Evolutionary conservation across 129 eudicot species (phyloP), one percentile per base, ranked within the genome.

Genomic region (Apium graveolens): DNA sequence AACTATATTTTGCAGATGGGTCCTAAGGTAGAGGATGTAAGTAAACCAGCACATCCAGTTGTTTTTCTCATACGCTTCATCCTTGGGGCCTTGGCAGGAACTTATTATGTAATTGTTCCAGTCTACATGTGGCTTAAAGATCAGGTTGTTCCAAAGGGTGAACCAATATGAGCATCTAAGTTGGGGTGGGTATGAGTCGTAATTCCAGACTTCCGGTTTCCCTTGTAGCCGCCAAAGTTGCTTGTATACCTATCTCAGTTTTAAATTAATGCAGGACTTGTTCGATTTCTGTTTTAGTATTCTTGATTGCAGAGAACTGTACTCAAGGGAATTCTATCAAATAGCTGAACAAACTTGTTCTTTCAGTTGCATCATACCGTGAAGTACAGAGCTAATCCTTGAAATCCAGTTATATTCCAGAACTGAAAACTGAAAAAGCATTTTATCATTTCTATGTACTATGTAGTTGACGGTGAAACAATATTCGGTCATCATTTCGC

Each of bases 81-180:
- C 83, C 88, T 96, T 31, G 99, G 99, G 20, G 90, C 90, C 32
- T 44, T 84, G 80, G 99, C 97, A 53, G 96, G 89, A 70, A 76
- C 90, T 27, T 96, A 90, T 82, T 92, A 81, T 49, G 89, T 96
- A 18, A 78, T 92, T 51, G 95, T 96, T 72, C 99, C 99, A 34
- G 82, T 92, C 53, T 96, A 96, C 87, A 92, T 96, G 99, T 96
- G 97, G 99, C 80, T 96, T 81, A 96, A 96, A 83, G 96, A 96
- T 83, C 92, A 86, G 68, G 80, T 86, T 81, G 93, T 92, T 57
- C 99, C 99, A 0, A 92, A 96, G 83, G 99, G 89, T 77, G 83
- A 80, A 79, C 97, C 97, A 1, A 87, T 96, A 4, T 92, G 75
- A 73, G 86, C 46, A 38, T 44, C 16, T 44, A 44, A 44, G 18